Percentiles rank a stretch among this genome's conserved stretches.
Evolutionary conservation across 129 eudicot genomes (phyloP).

Genomic region (Heracleum sosnowskyi): DNA sequence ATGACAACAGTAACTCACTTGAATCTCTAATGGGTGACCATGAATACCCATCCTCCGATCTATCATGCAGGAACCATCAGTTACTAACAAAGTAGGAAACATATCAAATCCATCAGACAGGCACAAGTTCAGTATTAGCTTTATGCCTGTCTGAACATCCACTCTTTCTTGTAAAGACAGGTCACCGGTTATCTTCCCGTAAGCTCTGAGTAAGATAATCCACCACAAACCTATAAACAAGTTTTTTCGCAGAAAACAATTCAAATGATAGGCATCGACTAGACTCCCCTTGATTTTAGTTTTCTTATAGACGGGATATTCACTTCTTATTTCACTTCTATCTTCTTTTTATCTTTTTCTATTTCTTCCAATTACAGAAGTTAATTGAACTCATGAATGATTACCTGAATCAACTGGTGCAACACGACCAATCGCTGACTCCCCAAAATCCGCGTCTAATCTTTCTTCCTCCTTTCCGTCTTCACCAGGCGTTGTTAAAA

Average conservation of each 20-base stretch:
- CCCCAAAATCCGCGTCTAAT: constrained; percentile 85
- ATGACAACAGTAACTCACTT: constrained; percentile 18
- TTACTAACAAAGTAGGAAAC: constrained; percentile 30
- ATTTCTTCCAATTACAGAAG: neutral
- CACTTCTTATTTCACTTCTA: neutral
- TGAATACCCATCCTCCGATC: constrained; percentile 33
- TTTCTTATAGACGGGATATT: neutral
- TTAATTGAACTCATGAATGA: neutral
- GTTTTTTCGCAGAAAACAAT: neutral
- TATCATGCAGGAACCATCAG: constrained; percentile 37
- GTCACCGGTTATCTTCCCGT: constrained; percentile 31
- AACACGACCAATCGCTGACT: constrained; percentile 95
- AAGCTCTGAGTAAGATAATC: constrained; percentile 30
- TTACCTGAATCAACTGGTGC: constrained; percentile 94
- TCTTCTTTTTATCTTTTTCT: neutral
- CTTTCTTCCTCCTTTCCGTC: constrained; percentile 72
- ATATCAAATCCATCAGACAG: constrained; percentile 29
- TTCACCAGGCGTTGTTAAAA: constrained; percentile 58
- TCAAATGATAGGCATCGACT: neutral
- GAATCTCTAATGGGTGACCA: constrained; percentile 33
- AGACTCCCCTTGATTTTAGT: neutral
- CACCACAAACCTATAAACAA: constrained; percentile 31
- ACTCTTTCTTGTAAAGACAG: constrained; percentile 25
- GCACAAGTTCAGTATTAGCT: constrained; percentile 23
- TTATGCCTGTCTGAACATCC: constrained; percentile 30